Base-by-base conservation (phyloP, 2,329 filamentous ascomycete species). In the Alternaria dauci region DNA sequence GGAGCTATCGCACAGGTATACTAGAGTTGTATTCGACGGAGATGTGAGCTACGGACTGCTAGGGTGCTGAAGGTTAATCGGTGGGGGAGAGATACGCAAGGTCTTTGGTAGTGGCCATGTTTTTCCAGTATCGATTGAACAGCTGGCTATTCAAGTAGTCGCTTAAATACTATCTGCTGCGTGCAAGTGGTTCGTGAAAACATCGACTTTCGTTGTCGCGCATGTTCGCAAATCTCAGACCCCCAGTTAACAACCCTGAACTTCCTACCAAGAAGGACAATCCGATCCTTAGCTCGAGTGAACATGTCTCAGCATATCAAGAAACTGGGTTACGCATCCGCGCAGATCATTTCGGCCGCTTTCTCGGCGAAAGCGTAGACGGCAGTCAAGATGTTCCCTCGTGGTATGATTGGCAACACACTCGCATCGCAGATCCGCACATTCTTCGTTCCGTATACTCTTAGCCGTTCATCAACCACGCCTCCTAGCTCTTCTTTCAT, bases 361-460 rank as follows among this genome's bases (percentile, higher is more conserved):
- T 72, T 74, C 57, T 72, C 70, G 0, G 69, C 67, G 9, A 70
- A 66, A 23, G 64, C 70, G 46, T 74, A 75, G 6, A 74, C 69
- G 7, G 67, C 68, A 14, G 61, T 51, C 42, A 70, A 38, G 8
- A 70, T 61, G 32, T 74, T 70, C 2, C 65, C 61, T 14, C 61
- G 59, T 8, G 66, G 67, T 41, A 71, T 65, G 11, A 73, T 46
- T 25, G 71, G 65, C 55, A 74, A 62, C 7, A 74, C 59, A 62
- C 71, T 71, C 0, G 72, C 73, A 68, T 76, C 73, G 23, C 70
- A 66, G 12, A 76, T 61, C 28, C 67, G 65, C 36, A 78, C 65
- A 44, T 73, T 74, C 42, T 39, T 55, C n/a, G 69, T 71, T 8
- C 75, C 75, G 34, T 78, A 74, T 4, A 78, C 73, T n/a, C 32